phyloP scores from a whole-genome alignment of 345 rosid species.

The Noccaea caerulescens region DNA sequence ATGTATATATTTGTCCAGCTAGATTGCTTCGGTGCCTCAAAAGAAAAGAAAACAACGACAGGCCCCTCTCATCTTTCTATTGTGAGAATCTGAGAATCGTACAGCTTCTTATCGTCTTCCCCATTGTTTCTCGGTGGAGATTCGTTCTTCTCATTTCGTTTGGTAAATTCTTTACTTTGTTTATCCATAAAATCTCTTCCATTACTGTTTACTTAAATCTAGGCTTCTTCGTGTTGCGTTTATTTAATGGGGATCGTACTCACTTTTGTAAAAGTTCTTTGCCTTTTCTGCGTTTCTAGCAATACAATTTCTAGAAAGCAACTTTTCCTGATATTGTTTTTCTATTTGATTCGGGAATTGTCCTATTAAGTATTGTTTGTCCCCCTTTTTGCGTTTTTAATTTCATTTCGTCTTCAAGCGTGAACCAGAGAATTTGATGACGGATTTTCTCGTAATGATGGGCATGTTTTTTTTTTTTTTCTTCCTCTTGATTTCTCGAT shows the following conservation, averaged over 20 bases:
- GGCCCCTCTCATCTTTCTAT: conserved; percentile 11
- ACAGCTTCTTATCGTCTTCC: conserved; percentile 38
- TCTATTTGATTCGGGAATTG: neutral
- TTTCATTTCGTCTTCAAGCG: conserved; percentile 29
- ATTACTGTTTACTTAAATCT: neutral
- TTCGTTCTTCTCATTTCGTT: conserved; percentile 23
- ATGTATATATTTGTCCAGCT: conserved; percentile 34
- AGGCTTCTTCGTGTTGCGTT: neutral
- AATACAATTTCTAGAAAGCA: neutral
- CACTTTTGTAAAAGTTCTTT: conserved; percentile 29
- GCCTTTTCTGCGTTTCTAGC: conserved; percentile 39
- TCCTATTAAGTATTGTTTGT: neutral
- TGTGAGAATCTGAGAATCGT: conserved; percentile 31
- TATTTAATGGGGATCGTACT: conserved; percentile 18
- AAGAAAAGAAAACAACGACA: neutral
- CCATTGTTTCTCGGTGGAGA: conserved; percentile 4
- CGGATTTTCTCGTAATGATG: neutral
- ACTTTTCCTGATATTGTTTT: neutral
- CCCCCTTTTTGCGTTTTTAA: neutral
- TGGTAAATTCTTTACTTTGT: conserved; percentile 28
- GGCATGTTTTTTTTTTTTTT: neutral
- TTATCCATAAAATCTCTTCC: neutral
- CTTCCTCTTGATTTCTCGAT: conserved; percentile 10
- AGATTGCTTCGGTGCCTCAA: conserved; percentile 26
- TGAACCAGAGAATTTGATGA: neutral